Evolutionary conservation across 2,329 filamentous ascomycete species (phyloP), one percentile per base, ranked within the genome.

Genomic region (Fusarium sp.): DNA sequence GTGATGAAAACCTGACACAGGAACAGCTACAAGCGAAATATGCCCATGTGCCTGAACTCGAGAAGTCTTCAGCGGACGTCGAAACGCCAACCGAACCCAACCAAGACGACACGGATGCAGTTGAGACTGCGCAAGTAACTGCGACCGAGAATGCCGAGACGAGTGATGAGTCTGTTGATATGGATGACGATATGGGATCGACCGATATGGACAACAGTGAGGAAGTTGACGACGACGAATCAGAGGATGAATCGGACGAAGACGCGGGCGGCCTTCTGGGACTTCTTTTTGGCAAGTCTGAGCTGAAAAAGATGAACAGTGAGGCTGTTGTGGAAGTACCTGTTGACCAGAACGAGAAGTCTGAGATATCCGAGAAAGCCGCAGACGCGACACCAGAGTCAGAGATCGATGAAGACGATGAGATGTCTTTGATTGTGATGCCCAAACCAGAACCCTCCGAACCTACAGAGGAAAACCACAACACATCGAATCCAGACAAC

Each of bases 21-120:
- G 90, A 92, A 58, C 88, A 93, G 73, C 76, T 93, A 15, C 86
- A 83, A 26, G 83, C 84, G 39, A 93, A 93, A 75, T 93, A 93
- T 67, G 87, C 88, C 10, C 84, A 89, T 53, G 80, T 92, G 8
- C 88, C 89, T 0, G 82, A 83, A 19, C 64, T 86, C 6, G 75
- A 81, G 22, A 65, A 67, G 15, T 67, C 75, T 13, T 70, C 67
- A 4, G 74, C 75, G 3, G 75, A 78, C 6, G 66, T 15, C 11
- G 74, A 37, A 67, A 72, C 35, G 54, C 71, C 64, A 9, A 73
- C 74, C 10, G 54, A 54, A 72, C 24, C 70, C 63, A 57, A 28
- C 9, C 66, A 52, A 2, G 74, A 72, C 30, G 74, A 75, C 11
- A 72, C 68, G 7, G 69, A 71, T 39, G 70, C 51, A 19, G 46